Base-by-base conservation (phyloP, 2,329 filamentous ascomycete genomes). In the Pseudogymnoascus sp. region DNA sequence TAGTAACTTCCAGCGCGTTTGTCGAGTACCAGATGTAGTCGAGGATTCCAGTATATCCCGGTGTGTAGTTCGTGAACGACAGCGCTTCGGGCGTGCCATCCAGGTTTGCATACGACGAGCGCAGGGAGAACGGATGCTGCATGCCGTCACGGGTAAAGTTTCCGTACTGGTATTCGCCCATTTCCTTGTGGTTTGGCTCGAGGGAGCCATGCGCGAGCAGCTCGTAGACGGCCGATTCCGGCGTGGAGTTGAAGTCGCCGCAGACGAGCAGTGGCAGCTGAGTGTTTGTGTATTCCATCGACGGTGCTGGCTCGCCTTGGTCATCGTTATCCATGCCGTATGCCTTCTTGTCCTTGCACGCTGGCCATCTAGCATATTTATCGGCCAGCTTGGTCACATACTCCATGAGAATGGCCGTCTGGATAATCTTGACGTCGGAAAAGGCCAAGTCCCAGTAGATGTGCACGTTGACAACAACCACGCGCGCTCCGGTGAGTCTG, bases 1-100 rank as follows among this genome's bases (percentile, higher is more conserved):
- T 84, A 4, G 82, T 84, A 36, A 88, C 85, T 68, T 88, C 84
- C 60, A 91, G 78, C 41, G 83, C 79, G 69, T 88, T 90, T 4
- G 91, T 93, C 62, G 92, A 92, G 76, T 96, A 99, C 92, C 92
- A 97, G 70, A 99, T 91, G 75, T 97, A 97, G 74, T 99, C 94
- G 68, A 99, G 89, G 63, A 95, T 90, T 65, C 92, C 92, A 60
- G 85, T 84, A 77, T 97, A 99, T n/a, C 86, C 86, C 1, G 94
- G 92, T 12, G 92, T 95, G 76, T 97, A 99, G 76, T 99, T 99
- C 55, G 94, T 99, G 74, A 96, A 99, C 4, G 86, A 86, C 69
- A 97, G 79, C 73, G 96, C 91, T 63, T 92, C 89, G 5, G 87
- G 86, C 36, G 94, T 86, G 71, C 93, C 89, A 66, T 88, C 88